Evolutionary conservation across 805 yeast species (phyloP).

Genomic region (Schizosaccharomyces osmophilus): DNA sequence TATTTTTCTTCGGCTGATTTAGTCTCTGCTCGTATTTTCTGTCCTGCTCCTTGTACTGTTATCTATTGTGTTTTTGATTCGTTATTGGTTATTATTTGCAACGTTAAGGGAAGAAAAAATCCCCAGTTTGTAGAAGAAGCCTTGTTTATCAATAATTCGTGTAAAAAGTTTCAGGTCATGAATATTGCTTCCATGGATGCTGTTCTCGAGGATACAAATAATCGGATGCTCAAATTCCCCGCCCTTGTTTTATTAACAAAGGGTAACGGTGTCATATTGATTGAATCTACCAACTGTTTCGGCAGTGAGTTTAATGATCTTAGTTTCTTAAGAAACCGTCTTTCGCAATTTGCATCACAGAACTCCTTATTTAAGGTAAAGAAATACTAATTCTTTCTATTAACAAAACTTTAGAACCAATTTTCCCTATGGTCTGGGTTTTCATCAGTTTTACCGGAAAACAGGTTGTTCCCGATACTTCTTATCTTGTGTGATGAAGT

Average conservation of each 20-base stretch:
- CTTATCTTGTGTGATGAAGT: neutral
- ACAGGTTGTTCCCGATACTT: neutral
- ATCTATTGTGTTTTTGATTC: neutral
- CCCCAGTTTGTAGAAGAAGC: neutral
- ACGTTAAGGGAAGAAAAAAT: neutral
- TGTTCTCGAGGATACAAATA: neutral
- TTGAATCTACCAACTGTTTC: neutral
- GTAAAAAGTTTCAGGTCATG: neutral
- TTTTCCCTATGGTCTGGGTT: neutral
- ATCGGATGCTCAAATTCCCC: neutral
- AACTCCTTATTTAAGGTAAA: neutral
- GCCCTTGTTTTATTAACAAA: neutral
- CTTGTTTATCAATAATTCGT: neutral
- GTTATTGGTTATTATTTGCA: neutral
- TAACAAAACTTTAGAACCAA: neutral
- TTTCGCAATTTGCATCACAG: neutral
- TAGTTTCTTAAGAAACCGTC: neutral
- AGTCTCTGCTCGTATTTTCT: neutral
- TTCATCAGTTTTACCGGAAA: neutral
- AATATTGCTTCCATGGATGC: neutral
- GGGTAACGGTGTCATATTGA: neutral
- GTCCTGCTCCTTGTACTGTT: neutral
- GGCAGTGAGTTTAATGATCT: neutral
- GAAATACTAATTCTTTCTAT: neutral
- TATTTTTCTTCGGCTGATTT: neutral